Evolutionary conservation across 2,329 filamentous ascomycete genomes (phyloP), one percentile per base, ranked within the genome.

Genomic region (Clarireedia homoeocarpa): DNA sequence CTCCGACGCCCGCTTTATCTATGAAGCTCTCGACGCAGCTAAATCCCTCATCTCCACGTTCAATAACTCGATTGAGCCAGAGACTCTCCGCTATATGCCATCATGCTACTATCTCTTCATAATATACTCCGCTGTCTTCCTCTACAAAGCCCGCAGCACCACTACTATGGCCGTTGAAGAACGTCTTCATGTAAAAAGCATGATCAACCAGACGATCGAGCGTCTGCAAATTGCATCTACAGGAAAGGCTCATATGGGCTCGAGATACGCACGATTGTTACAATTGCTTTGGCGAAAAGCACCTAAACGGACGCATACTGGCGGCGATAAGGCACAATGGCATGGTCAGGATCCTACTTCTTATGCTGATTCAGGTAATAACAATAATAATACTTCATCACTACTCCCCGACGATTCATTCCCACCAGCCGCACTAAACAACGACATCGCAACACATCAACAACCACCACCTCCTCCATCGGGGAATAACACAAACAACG

Each of bases 1-100:
- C 55, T 81, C 81, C 5, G 83, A 85, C 63, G 81, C 82, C 5
- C 75, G 83, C 5, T 85, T 85, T 67, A 84, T 86, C 56, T 85
- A 84, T 66, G 82, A 84, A 65, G 81, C 81, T 2, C 76, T 86
- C 6, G 81, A 84, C 61, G 81, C 83, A 2, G 83, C 82, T 0
- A 84, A 84, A 64, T 78, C 79, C 0, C 75, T 85, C 17, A 70
- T 86, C 14, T 78, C 75, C 15, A 82, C 81, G 1, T 73, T 85
- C 20, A 83, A 81, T 63, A 78, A 78, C 55, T 78, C 77, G 58
- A 77, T 84, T 30, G 78, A 84, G 55, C 80, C 82, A 0, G 75
- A 78, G 51, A 77, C 75, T 15, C 77, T 85, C 15, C 78, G 81
- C 58, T 85, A 81, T 58, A 84, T 86, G 81, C 83, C 83, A 1